These are phyloP conservation scores for Elymus sibiricus DNA, from an alignment of 176 grass and related monocot species.

Conservation along the genomic window DNA sequence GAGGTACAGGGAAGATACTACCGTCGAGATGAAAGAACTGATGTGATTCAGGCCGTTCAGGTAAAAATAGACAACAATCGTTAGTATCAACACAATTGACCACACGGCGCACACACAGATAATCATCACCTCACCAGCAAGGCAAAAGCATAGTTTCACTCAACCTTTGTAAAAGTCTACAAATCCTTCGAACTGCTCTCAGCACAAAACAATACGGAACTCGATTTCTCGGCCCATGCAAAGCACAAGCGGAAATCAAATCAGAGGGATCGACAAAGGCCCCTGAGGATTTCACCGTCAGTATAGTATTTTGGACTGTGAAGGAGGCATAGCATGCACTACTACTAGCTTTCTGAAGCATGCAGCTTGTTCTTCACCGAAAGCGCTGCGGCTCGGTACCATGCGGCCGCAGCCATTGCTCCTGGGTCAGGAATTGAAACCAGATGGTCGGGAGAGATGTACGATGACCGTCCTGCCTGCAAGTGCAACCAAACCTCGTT, in stretches of 20 bases:
- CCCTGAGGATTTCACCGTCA: constrained; percentile 32
- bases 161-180: constrained; percentile 25
- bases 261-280: constrained; percentile 41
- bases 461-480: constrained; percentile 91
- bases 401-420: constrained; percentile 84
- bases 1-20: neutral
- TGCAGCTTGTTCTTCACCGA: constrained; percentile 52
- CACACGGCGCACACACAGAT: neutral
- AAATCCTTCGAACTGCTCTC: constrained; percentile 31
- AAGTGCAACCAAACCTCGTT: constrained; percentile 10
- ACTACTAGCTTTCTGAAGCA: constrained; percentile 35
- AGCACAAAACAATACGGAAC: constrained; percentile 26
- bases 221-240: constrained; percentile 83
- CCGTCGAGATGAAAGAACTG: neutral
- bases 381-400: constrained; percentile 66
- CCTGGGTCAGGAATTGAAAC: constrained; percentile 85
- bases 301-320: constrained; percentile 22
- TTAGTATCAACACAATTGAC: neutral
- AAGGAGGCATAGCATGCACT: neutral
- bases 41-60: neutral
- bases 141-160: constrained; percentile 28
- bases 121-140: neutral
- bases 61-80: constrained; percentile 1
- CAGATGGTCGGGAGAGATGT: constrained; percentile 61
- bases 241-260: constrained; percentile 82